Evolutionary conservation across 1,139 yeast species (phyloP).

Genomic region (Ogataea hybrid): DNA sequence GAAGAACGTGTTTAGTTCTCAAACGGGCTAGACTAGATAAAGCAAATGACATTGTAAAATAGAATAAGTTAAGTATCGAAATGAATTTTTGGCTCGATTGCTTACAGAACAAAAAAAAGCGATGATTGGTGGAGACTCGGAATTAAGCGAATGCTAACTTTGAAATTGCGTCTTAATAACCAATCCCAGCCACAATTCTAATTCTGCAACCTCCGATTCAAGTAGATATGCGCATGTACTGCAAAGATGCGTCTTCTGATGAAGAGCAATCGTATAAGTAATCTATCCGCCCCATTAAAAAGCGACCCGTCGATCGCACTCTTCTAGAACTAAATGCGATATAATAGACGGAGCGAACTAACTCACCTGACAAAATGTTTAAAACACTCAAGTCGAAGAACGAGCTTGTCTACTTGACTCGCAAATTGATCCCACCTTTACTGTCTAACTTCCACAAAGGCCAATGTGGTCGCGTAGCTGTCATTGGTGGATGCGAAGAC

Average conservation of each 20-base stretch:
- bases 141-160: neutral
- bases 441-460: constrained; percentile 78
- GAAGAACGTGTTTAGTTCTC: constrained; percentile 34
- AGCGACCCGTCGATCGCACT: constrained; percentile 6
- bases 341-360: neutral
- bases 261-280: neutral
- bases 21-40: constrained; percentile 13
- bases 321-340: neutral
- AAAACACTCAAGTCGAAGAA: constrained; percentile 8
- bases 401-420: constrained; percentile 31
- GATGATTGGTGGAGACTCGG: constrained; percentile 3
- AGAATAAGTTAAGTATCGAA: neutral
- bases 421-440: constrained; percentile 72
- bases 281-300: too few species aligned
- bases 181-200: neutral
- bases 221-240: neutral
- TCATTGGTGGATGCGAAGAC: constrained; percentile 93
- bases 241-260: neutral
- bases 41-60: constrained; percentile 22
- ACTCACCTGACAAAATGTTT: constrained; percentile 7
- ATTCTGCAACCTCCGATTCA: neutral
- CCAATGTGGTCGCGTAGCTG: constrained; percentile 81
- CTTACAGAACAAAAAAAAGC: neutral
- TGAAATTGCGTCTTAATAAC: neutral
- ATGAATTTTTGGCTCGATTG: neutral